Conservation (phyloP, 768 basidiomycete genomes). For the Rhizopogon vesiculosus region DNA sequence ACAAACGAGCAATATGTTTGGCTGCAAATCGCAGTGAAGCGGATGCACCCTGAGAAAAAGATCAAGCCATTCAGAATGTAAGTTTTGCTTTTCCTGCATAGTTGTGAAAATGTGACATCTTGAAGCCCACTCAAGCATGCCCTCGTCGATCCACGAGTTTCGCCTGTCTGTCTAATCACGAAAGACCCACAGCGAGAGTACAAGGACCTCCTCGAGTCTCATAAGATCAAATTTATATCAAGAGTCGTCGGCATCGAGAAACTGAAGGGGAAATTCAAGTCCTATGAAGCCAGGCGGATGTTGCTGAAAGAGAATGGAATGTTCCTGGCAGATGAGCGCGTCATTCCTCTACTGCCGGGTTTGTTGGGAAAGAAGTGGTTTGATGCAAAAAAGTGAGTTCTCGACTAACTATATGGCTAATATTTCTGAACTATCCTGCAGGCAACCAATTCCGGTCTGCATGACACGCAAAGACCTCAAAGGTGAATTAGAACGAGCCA, state of each 20-base stretch:
- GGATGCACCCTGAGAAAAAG: conserved; percentile 66
- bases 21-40: conserved; percentile 86
- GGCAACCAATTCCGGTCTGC: conserved; percentile 95
- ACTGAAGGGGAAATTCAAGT: conserved; percentile 90
- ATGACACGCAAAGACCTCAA: conserved; percentile 88
- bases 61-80: conserved; percentile 86
- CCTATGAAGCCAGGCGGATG: conserved; percentile 76
- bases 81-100: conserved; percentile 23
- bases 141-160: conserved; percentile 76
- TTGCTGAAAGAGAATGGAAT: conserved; percentile 86
- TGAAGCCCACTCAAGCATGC: conserved; percentile 74
- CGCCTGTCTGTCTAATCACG: conserved; percentile 83
- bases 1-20: conserved; percentile 84
- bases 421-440: conserved; percentile 25
- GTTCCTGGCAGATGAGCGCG: conserved; percentile 90
- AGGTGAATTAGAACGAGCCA: conserved; percentile 85
- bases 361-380: conserved; percentile 90
- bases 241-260: conserved; percentile 89
- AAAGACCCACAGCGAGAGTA: conserved; percentile 96
- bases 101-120: conserved; percentile 6
- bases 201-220: conserved; percentile 81
- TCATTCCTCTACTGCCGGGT: conserved; percentile 82
- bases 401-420: not conserved
- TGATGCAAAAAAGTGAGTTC: conserved; percentile 86
- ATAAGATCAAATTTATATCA: conserved; percentile 84